These are phyloP conservation scores for Zasmidium cellare DNA, from an alignment of 2,329 filamentous ascomycete species.

Conservation along the genomic window DNA sequence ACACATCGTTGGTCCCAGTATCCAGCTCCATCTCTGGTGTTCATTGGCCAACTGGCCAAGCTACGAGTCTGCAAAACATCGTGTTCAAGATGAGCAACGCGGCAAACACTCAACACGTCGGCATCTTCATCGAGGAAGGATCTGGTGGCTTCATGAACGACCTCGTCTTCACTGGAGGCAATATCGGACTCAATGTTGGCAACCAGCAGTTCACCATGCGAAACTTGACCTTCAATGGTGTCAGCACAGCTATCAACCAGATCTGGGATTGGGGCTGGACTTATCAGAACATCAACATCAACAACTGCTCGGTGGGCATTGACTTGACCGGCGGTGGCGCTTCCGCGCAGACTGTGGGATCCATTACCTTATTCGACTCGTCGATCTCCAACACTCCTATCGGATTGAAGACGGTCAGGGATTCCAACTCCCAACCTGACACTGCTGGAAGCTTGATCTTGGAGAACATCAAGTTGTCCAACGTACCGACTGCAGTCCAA, in stretches of 20 bases:
- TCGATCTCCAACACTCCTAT: slow-evolving; percentile 51
- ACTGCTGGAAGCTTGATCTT: slow-evolving; percentile 54
- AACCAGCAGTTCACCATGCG: slow-evolving; percentile 55
- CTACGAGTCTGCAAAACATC: slow-evolving; percentile 47
- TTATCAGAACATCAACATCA: slow-evolving; percentile 43
- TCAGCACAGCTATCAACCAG: slow-evolving; percentile 56
- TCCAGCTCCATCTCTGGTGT: slow-evolving; percentile 44
- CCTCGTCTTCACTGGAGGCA: slow-evolving; percentile 46
- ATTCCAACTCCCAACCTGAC: slow-evolving; percentile 42
- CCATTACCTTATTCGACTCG: slow-evolving; percentile 59
- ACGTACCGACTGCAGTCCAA: slow-evolving; percentile 49
- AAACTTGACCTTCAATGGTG: slow-evolving; percentile 55
- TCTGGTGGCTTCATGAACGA: slow-evolving; percentile 50
- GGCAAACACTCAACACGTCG: slow-evolving; percentile 48
- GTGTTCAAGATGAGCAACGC: slow-evolving; percentile 46
- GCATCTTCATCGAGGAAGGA: slow-evolving; percentile 45
- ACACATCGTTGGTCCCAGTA: slow-evolving; percentile 54
- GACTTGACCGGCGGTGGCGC: slow-evolving; percentile 49
- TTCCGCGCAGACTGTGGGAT: slow-evolving; percentile 51
- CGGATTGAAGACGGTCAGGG: slow-evolving; percentile 52
- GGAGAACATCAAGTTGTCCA: slow-evolving; percentile 55
- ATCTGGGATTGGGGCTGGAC: slow-evolving; percentile 64
- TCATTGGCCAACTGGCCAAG: slow-evolving; percentile 49
- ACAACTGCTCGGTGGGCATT: slow-evolving; percentile 55
- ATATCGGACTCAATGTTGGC: slow-evolving; percentile 42